A percentile compares a stretch with the other conserved stretches of the same genome.
These are phyloP conservation scores for Stereocaulon alpinum DNA, from an alignment of 495 filamentous ascomycete species.

Conservation along the genomic window DNA sequence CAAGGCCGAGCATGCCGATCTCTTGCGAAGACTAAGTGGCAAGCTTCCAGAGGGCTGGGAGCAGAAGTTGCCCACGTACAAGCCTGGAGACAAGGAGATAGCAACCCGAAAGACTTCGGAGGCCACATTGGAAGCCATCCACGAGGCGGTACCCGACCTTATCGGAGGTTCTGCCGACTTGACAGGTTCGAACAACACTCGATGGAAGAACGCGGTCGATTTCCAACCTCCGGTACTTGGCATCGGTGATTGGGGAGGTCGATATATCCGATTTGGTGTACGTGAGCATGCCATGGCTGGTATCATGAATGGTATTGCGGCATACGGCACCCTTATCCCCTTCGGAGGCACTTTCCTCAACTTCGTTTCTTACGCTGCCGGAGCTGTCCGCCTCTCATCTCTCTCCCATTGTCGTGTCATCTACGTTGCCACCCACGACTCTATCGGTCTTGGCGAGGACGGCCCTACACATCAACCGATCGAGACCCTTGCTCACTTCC, in stretches of 20 bases:
- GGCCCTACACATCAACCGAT: slow-evolving; percentile 99
- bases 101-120: slow-evolving; percentile 95
- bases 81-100: slow-evolving; percentile 70
- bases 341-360: slow-evolving; percentile 97
- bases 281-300: slow-evolving; percentile 97
- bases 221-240: slow-evolving; percentile 85
- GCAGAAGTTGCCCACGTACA: slow-evolving; percentile 86
- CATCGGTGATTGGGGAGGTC: slow-evolving; percentile 80
- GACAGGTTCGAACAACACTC: slow-evolving; percentile 96
- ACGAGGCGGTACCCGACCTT: slow-evolving; percentile 76
- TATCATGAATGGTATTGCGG: slow-evolving; percentile 94
- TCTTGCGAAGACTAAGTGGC: slow-evolving; percentile 68
- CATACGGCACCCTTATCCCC: slow-evolving; percentile 91
- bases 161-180: slow-evolving; percentile 94
- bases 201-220: slow-evolving; percentile 93
- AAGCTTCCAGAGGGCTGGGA: slow-evolving; percentile 96
- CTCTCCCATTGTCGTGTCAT: slow-evolving; percentile 86
- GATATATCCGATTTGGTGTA: slow-evolving; percentile 95
- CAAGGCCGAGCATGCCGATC: slow-evolving; percentile 67
- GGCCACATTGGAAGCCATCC: slow-evolving; percentile 80
- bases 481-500: slow-evolving; percentile 99
- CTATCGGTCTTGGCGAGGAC: slow-evolving; percentile 97
- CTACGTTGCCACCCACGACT: slow-evolving; percentile 98
- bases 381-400: slow-evolving; percentile 86
- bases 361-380: slow-evolving; percentile 98